Percentiles rank a stretch among this genome's conserved stretches.
phyloP scores from a whole-genome alignment of 208 protist species.

The Histomonas meleagridis region DNA sequence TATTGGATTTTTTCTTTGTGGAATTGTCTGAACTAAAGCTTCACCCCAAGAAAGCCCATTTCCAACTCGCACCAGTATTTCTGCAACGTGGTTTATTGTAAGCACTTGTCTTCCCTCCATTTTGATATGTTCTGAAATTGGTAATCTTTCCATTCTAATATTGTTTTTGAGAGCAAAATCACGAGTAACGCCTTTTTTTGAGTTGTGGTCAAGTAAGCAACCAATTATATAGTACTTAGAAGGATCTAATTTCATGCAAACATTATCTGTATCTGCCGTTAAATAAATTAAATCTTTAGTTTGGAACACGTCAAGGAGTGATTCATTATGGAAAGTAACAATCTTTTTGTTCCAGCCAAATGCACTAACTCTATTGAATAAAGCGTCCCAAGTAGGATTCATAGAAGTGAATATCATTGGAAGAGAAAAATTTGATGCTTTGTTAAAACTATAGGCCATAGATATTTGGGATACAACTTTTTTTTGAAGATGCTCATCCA shows the following conservation, averaged over 20 bases:
- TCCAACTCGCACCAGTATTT: not conserved
- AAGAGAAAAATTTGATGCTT: not conserved
- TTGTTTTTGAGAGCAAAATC: not conserved
- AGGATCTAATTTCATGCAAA: not conserved
- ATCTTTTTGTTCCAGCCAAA: conserved; percentile 10
- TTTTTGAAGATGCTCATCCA: not conserved
- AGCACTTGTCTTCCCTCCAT: conserved; percentile 26
- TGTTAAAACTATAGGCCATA: not conserved
- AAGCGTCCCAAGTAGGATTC: not conserved
- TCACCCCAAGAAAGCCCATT: not conserved
- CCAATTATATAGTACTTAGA: not conserved
- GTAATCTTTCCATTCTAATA: conserved; percentile 28
- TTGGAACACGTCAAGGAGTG: not conserved
- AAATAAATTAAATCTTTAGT: conserved; percentile 17
- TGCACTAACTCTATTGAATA: not conserved
- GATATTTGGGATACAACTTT: not conserved
- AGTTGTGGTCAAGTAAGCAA: conserved; percentile 17
- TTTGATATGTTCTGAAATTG: conserved; percentile 2
- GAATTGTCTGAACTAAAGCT: not conserved
- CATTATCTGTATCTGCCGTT: conserved; percentile 25
- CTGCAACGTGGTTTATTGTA: not conserved
- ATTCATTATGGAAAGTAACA: not conserved
- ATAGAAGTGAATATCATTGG: conserved; percentile 22
- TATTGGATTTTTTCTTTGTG: not conserved
- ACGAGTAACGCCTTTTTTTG: not conserved